Conservation (phyloP, 495 filamentous ascomycete genomes). For the Aspergillus sparsus region DNA sequence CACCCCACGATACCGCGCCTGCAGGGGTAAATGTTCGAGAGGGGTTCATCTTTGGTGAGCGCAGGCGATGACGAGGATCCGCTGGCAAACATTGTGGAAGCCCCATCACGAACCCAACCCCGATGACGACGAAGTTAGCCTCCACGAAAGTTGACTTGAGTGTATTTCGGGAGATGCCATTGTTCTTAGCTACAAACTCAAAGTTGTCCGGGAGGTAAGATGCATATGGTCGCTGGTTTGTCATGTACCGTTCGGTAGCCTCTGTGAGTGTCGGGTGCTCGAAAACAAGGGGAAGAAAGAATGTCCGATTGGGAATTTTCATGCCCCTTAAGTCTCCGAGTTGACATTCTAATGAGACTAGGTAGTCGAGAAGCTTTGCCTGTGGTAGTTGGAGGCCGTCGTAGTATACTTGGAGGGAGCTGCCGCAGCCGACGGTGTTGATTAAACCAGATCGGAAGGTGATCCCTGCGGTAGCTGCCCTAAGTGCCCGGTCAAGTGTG, state of each 20-base stretch:
- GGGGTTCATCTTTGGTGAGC: slow-evolving; percentile 54
- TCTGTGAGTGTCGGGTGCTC: slow-evolving; percentile 43
- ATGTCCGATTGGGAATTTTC: slow-evolving; percentile 47
- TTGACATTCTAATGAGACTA: slow-evolving; percentile 25
- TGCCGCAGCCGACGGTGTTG: slow-evolving; percentile 48
- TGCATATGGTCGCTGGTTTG: slow-evolving; percentile 53
- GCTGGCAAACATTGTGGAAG: slow-evolving; percentile 50
- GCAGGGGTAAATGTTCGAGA: slow-evolving; percentile 54
- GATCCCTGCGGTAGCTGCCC: slow-evolving; percentile 19
- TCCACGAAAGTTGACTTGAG: slow-evolving; percentile 42
- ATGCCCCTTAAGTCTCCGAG: slow-evolving; percentile 30
- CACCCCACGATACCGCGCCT: slow-evolving; percentile 52
- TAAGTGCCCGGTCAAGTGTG: slow-evolving; percentile 38
- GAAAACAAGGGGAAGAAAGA: slow-evolving; percentile 53
- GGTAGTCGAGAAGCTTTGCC: slow-evolving; percentile 27
- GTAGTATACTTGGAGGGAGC: slow-evolving; percentile 41
- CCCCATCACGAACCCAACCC: slow-evolving; percentile 54
- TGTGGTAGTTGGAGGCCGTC: slow-evolving; percentile 35
- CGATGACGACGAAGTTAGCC: slow-evolving; percentile 45
- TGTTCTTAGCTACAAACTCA: slow-evolving; percentile 53
- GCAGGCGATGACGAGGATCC: slow-evolving; percentile 50
- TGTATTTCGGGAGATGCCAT: slow-evolving; percentile 46
- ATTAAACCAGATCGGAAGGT: slow-evolving; percentile 34
- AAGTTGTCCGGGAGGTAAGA: slow-evolving; percentile 55
- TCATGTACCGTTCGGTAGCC: slow-evolving; percentile 50